A percentile compares a stretch with the other conserved stretches of the same genome.
These are phyloP conservation scores for Tetrapisispora nanseiensis DNA, from an alignment of 805 yeast species.

Conservation along the genomic window DNA sequence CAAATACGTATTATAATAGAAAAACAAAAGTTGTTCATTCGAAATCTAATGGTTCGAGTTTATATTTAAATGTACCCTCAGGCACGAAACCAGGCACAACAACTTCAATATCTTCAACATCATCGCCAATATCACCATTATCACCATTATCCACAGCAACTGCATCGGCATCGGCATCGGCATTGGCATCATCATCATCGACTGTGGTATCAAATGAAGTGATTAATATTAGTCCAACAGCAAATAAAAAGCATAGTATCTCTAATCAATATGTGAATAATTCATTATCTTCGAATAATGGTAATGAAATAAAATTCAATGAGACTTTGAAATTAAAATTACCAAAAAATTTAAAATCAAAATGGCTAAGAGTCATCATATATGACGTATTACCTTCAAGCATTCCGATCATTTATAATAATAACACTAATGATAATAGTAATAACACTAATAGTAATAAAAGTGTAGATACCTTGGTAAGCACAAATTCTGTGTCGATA, in stretches of 20 bases:
- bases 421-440: background rate
- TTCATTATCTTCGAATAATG: no score
- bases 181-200: no score
- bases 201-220: no score
- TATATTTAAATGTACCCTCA: background rate
- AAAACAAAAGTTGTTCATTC: constrained; percentile 12
- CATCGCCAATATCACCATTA: background rate
- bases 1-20: constrained; percentile 17
- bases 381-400: constrained; percentile 21
- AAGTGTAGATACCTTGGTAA: background rate
- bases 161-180: no score
- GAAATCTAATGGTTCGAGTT: background rate
- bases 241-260: no score
- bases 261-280: no score
- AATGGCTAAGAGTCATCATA: constrained; percentile 21
- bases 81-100: background rate
- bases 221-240: no score
- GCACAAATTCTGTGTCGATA: no score
- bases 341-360: constrained; percentile 20
- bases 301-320: constrained; percentile 16
- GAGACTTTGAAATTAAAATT: constrained; percentile 21
- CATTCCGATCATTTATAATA: constrained; percentile 5
- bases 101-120: background rate
- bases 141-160: no score
- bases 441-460: background rate